Evolutionary conservation across 176 grass and related monocot species (phyloP), one percentile per base, ranked within the genome.

Genomic region (Olyra latifolia): DNA sequence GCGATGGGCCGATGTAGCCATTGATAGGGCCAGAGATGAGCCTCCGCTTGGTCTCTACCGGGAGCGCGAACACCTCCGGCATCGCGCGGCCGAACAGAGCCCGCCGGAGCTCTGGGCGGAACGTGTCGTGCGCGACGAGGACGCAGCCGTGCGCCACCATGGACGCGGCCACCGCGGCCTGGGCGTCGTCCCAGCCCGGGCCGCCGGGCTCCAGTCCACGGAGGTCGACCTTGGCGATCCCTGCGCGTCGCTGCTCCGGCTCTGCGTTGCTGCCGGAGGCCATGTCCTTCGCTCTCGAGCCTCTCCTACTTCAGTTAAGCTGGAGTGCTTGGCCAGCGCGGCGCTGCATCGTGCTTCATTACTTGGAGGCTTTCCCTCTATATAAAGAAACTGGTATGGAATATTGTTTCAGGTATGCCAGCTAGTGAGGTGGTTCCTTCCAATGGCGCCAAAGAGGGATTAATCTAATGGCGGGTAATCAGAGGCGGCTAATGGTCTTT

Each of bases 81-180:
- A 83, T 5, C 6, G 73, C 46, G 1, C 39, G 45, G 45, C 35
- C 57, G 68, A 92, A 88, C 55, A 89, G 24, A 13, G 53, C 68
- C 39, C 71, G 52, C 24, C 55, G 77, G 3, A 82, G 38, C 72
- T 86, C 82, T 41, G 58, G 30, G 42, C 59, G 27, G 32, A 88
- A 77, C 27, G 20, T 48, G 28, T 63, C 82, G 62, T 86, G 85
- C 23, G 69, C 22, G 11, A 78, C 90, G 41, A 75, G 60, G 61
- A 83, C 81, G 62, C 86, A 92, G 38, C 90, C 90, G 59, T 69
- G 77, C 20, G 40, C 38, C 50, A 70, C 24, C 49, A 92, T 61
- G 40, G 90, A 83, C 4, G 59, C 28, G 57, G 78, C 63, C 24
- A 61, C 82, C 70, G 81, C 57, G 9, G 22, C 61, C 4, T 65